Conservation (phyloP, 768 basidiomycete species). For the Suillus luteus region DNA sequence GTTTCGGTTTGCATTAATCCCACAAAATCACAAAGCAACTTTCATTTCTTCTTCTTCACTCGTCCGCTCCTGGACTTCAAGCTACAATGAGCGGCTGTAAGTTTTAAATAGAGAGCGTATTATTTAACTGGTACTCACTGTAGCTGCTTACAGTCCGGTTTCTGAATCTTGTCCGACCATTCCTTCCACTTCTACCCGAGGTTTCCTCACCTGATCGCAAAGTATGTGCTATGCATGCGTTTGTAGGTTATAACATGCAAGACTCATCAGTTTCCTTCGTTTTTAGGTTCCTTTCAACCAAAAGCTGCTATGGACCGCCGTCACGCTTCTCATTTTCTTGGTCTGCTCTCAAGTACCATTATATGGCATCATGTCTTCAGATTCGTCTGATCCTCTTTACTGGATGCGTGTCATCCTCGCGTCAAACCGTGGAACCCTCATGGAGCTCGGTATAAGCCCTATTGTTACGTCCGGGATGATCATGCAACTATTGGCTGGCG, state of each 20-base stretch:
- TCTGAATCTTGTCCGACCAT: conserved; percentile 96
- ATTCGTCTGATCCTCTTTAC: conserved; percentile 98
- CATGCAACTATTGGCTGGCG: conserved; percentile 98
- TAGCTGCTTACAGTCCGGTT: conserved; percentile 74
- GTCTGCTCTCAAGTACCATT: conserved; percentile 99
- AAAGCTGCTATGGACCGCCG: conserved; percentile 98
- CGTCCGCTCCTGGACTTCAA: conserved; percentile 26
- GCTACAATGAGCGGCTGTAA: conserved; percentile 78
- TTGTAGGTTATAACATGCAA: conserved; percentile 8
- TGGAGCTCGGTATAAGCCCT: conserved; percentile 98
- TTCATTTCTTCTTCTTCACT: conserved; percentile 6
- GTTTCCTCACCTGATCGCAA: conserved; percentile 98
- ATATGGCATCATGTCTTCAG: conserved; percentile 99
- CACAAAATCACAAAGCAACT: conserved; percentile 9
- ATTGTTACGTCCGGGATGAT: conserved; percentile 99
- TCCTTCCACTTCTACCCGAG: conserved; percentile 95
- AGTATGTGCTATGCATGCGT: conserved; percentile 44
- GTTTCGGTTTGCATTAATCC: conserved; percentile 8
- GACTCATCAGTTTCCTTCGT: conserved; percentile 11
- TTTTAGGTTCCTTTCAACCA: conserved; percentile 94
- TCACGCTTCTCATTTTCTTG: conserved; percentile 98
- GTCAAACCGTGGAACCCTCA: conserved; percentile 96
- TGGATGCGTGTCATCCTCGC: conserved; percentile 99
- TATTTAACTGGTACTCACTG: conserved; percentile 10
- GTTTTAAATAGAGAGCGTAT: conserved; percentile 30